Evolutionary conservation across 1,139 yeast genomes (phyloP).

Genomic region (Pichia sp.): DNA sequence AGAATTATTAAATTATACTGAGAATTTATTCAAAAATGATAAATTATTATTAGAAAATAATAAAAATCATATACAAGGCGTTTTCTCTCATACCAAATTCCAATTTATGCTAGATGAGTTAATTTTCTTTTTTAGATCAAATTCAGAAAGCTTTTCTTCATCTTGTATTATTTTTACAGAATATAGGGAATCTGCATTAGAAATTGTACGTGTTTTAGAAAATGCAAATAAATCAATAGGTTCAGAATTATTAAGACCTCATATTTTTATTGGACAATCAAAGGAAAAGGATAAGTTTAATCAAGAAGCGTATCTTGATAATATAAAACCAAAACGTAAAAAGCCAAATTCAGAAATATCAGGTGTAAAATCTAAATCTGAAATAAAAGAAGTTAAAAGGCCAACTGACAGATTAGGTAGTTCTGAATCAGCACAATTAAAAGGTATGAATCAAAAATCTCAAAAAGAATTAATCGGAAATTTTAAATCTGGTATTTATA

Average conservation of each 20-base stretch:
- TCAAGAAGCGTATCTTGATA: conserved; percentile 41
- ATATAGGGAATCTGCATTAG: conserved; percentile 82
- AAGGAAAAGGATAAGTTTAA: conserved; percentile 57
- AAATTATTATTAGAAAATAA: conserved; percentile 29
- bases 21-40: conserved; percentile 34
- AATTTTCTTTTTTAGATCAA: conserved; percentile 43
- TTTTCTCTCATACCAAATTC: conserved; percentile 67
- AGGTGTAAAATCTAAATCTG: conserved; percentile 16
- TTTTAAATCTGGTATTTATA: conserved; percentile 66
- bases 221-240: conserved; percentile 21
- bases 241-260: conserved; percentile 48
- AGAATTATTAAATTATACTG: conserved; percentile 40
- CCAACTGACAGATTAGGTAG: conserved; percentile 32
- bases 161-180: conserved; percentile 80
- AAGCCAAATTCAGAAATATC: conserved; percentile 23
- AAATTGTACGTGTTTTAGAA: conserved; percentile 67
- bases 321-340: conserved; percentile 35
- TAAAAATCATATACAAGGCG: conserved; percentile 21
- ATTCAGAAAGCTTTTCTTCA: conserved; percentile 25
- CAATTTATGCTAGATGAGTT: conserved; percentile 55
- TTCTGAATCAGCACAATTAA: conserved; percentile 48
- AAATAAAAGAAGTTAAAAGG: conserved; percentile 8
- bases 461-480: conserved; percentile 68
- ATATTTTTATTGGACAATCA: conserved; percentile 86
- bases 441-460: conserved; percentile 65